Evolutionary conservation across 768 basidiomycete species (phyloP), one percentile per base, ranked within the genome.

Genomic region (Mycena amicta): DNA sequence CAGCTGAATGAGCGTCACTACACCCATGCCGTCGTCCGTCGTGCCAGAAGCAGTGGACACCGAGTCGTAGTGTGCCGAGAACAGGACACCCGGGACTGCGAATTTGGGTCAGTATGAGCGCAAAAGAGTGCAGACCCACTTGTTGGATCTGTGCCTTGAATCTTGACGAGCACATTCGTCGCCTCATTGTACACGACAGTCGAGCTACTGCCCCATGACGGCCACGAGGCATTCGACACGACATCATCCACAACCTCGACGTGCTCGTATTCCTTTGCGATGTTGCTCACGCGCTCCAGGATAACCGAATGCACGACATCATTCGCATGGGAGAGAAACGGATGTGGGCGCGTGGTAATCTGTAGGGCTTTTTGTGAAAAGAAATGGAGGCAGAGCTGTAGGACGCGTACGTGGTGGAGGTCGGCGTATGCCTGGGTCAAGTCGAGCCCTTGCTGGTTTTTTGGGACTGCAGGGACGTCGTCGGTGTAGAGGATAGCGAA

Each of bases 1-100:
- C 63, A 93, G 77, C 56, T 89, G 86, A 25, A 92, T 68, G 1
- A 90, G 71, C 0, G 86, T 87, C 3, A 75, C 84, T 4, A 88
- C 77, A 12, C 85, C 88, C 82, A 91, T 90, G 16, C 88, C 89
- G 59, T 92, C 84, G 62, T 93, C 92, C 1, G 89, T 91, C 3
- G 84, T 86, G 1, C 92, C 92, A 1, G 83, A 78, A 2, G 87
- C 84, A 0, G 87, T 88, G 0, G 89, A 88, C 4, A 92, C 90
- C 0, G 90, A 91, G 71, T 92, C 90, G 69, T 84, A 92, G 67
- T 93, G 92, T 1, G 91, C 90, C 0, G 90, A 92, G 59, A 93
- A 86, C 11, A 93, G 69, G 2, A 90, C 85, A 20, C 76, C 86
- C n/a, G n/a, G n/a, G n/a, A n/a, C n/a, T n/a, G n/a, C n/a, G 89